Base-by-base conservation (phyloP, 2,329 filamentous ascomycete species). In the Sclerotinia minor region DNA sequence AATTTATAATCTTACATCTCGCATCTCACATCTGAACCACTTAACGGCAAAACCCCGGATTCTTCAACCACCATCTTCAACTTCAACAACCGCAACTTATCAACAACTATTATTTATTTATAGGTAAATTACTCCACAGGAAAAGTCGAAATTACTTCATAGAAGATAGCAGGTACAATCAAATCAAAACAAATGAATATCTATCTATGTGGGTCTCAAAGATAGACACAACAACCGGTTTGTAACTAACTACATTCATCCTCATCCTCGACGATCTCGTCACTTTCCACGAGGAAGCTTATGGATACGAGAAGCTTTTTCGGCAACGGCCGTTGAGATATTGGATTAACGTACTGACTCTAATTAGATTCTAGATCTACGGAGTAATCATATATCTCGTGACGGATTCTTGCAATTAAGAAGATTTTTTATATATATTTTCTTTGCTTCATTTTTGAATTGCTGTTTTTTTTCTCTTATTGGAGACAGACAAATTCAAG, bases 121-220 rank as follows among this genome's bases (percentile, higher is more conserved):
- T 29, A 29, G 5, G 29, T 29, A 3, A 29, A 29, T 29, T 41
- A 41, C 13, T 38, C 38, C 24, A 5, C 21, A 0, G 17, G 6
- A 17, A 44, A 26, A 47, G 32, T 13, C n/a, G 13, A 44, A 44
- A 60, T 60, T 49, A 49, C 26, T 49, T 60, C 58, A 60, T 49
- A n/a, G 19, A 60, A 29, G 29, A 29, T 29, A 9, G 58, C 21
- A 21, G 26, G 11, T 29, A 15, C 44, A 24, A 47, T 47, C 57
- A 47, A 60, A 35, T 35, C 32, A 35, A 32, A 32, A 3, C 6
- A 6, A n/a, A 47, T 47, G 41, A 35, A 60, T 60, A 60, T 49
- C 26, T 60, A 60, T 49, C 26, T 60, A 60, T 49, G 44, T 61
- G 58, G 58, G 44, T 44, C 44, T 2, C 7, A 24, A 17, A n/a